A percentile compares a stretch with the other conserved stretches of the same genome.
These are phyloP conservation scores for Zelonia costaricensis DNA, from an alignment of 208 protist genomes.

Conservation along the genomic window DNA sequence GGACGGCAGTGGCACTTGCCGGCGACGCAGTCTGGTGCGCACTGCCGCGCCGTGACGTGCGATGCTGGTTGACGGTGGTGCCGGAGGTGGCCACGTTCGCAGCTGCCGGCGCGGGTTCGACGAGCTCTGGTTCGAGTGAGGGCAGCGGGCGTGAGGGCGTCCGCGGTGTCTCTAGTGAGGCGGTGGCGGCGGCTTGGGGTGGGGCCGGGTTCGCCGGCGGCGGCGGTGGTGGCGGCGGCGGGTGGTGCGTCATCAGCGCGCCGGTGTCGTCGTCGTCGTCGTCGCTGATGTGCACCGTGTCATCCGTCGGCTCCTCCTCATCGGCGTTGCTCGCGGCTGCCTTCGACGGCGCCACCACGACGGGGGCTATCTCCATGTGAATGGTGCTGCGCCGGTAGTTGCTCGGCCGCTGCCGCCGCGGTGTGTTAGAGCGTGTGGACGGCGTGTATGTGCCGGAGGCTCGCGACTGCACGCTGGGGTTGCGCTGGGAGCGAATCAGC, in stretches of 20 bases:
- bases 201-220: neutral
- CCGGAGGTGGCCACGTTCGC: too few species aligned
- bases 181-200: neutral
- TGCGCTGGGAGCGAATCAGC: too few species aligned
- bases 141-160: too few species aligned
- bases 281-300: constrained; percentile 20
- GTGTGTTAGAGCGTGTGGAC: constrained; percentile 25
- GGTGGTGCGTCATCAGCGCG: neutral
- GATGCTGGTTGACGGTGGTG: too few species aligned
- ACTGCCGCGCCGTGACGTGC: too few species aligned
- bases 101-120: too few species aligned
- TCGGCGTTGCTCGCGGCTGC: neutral
- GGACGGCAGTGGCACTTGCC: too few species aligned
- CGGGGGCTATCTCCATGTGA: constrained; percentile 34
- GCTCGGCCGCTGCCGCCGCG: constrained; percentile 29
- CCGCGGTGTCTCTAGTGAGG: too few species aligned
- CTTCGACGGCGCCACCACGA: neutral
- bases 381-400: constrained; percentile 33
- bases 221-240: neutral
- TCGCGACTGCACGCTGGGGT: neutral
- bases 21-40: too few species aligned
- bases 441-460: constrained; percentile 4
- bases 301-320: constrained; percentile 1
- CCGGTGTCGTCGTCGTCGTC: constrained; percentile 12
- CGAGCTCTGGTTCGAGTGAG: too few species aligned